phyloP scores from a whole-genome alignment of 768 basidiomycete genomes.

The Suillus decipiens region DNA sequence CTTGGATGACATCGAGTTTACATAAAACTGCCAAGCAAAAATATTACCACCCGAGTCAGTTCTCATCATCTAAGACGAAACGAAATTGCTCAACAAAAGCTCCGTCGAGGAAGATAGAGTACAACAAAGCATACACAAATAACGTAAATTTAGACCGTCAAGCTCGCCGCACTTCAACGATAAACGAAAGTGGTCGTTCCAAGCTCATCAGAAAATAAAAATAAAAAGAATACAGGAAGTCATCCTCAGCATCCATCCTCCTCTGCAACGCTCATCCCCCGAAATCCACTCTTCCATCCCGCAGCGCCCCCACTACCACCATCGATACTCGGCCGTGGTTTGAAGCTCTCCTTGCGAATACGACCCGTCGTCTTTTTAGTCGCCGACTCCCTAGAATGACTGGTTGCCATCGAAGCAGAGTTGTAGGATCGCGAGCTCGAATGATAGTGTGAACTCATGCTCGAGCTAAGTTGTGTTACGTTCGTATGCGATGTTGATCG shows the following conservation, averaged over 20 bases:
- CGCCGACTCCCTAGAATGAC: conserved; percentile 14
- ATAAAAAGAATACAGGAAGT: neutral
- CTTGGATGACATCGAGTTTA: neutral
- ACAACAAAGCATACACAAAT: conserved; percentile 5
- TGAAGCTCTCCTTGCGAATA: conserved; percentile 77
- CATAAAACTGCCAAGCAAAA: neutral
- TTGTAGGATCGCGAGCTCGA: neutral
- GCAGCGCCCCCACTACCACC: conserved; percentile 21
- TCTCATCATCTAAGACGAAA: neutral
- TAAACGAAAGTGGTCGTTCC: neutral
- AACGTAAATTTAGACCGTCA: neutral
- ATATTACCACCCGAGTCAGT: too few species aligned
- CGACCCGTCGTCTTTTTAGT: conserved; percentile 48
- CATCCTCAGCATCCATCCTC: conserved; percentile 44
- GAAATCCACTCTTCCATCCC: conserved; percentile 31
- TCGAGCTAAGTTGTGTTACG: conserved; percentile 16
- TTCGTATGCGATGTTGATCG: conserved; percentile 27
- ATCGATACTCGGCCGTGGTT: conserved; percentile 76
- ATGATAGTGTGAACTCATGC: conserved; percentile 7
- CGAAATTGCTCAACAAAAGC: neutral
- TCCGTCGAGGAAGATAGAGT: neutral
- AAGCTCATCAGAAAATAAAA: neutral
- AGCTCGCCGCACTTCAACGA: neutral
- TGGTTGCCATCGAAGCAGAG: conserved; percentile 13
- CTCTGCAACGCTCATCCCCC: conserved; percentile 43